Evolutionary conservation across 257 asterid genomes (phyloP).

Genomic region (Petrea volubilis): DNA sequence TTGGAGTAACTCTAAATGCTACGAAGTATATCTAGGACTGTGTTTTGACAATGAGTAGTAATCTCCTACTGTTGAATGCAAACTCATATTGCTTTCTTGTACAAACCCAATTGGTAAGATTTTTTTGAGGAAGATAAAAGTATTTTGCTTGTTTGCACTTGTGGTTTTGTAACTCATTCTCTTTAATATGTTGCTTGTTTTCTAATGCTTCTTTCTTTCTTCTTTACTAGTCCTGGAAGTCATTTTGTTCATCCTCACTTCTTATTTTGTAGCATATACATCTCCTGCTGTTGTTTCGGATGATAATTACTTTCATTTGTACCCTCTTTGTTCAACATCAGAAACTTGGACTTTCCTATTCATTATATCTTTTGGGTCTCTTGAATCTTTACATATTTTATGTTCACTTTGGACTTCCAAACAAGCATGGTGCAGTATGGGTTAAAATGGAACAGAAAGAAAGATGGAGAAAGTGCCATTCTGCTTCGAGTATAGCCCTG

Average conservation of each 20-base stretch:
- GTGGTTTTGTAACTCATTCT: neutral
- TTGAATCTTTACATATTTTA: neutral
- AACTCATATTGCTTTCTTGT: neutral
- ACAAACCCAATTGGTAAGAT: neutral
- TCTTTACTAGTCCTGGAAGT: neutral
- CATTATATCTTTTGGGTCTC: neutral
- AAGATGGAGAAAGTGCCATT: neutral
- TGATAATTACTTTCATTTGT: neutral
- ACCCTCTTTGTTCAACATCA: neutral
- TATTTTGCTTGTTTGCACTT: neutral
- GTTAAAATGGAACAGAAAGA: neutral
- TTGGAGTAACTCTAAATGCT: neutral
- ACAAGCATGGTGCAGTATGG: neutral
- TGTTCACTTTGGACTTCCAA: neutral
- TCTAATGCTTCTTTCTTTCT: slow-evolving; percentile 7
- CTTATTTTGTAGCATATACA: neutral
- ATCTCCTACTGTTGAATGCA: neutral
- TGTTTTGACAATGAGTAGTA: neutral
- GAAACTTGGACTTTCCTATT: neutral
- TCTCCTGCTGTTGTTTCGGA: neutral
- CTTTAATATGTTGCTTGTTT: neutral
- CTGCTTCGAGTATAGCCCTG: neutral
- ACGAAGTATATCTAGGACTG: neutral
- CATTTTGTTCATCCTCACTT: neutral
- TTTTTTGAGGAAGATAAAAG: neutral